Evolutionary conservation across 2,329 filamentous ascomycete genomes (phyloP), one percentile per base, ranked within the genome.

Genomic region (Phialemonium atrogriseum): DNA sequence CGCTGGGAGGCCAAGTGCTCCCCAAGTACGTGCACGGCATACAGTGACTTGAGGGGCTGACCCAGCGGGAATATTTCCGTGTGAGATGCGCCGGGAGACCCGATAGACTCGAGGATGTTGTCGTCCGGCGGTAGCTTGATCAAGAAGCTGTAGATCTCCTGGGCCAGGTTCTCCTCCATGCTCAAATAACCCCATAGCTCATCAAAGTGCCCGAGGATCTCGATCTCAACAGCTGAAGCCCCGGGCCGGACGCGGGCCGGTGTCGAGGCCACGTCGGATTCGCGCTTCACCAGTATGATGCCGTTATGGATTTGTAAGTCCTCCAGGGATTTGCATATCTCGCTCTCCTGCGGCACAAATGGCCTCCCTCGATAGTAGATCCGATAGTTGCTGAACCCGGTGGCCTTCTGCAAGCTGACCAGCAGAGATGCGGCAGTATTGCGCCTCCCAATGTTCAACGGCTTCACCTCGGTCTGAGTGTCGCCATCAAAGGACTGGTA

Each of bases 171-270:
- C 36, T 88, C 78, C 26, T 84, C 73, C 59, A 88, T 72, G 41
- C 77, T 76, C 33, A 96, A 66, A 47, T 89, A 82, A 25, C 76
- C 72, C 68, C 91, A 94, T 15, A 98, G 60, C 38, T 89, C 78
- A 33, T 84, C 72, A 47, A 94, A 94, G 53, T 93, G 84, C 35
- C 77, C 70, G 43, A 91, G 62, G 14, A 96, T 78, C 45, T 89
- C 84, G 10, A 74, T 68, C 50, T 96, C 86, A 3, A 96, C 69
- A 21, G 61, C 70, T 40, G 62, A 77, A 27, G 62, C 71, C 30
- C 61, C 74, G 31, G 57, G 67, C 39, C 62, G 65, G 32, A 68
- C 58, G 18, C 64, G 44, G 16, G 66, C 50, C 35, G 62, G 55
- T 4, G 59, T 55, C 7, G 59, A 51, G 1, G 38, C 32, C n/a